Evolutionary conservation across 176 grass and related monocot species (phyloP).

Genomic region (Oryza glaberrima): DNA sequence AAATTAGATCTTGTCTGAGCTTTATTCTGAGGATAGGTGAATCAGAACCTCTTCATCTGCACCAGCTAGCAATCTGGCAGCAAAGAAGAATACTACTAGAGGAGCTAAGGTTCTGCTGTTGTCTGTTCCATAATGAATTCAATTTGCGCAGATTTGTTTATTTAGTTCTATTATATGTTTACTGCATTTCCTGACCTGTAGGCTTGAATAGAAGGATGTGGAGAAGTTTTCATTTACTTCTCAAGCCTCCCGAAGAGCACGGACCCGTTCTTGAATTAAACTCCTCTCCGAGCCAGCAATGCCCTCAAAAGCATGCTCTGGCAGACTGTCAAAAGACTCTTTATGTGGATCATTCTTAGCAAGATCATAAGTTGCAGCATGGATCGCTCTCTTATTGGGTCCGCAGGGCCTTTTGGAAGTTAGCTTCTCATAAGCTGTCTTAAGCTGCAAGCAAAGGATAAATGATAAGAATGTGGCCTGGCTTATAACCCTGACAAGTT

Average conservation of each 20-base stretch:
- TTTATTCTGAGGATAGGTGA: constrained; percentile 23
- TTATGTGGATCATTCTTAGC: constrained; percentile 77
- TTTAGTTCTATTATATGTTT: not conserved
- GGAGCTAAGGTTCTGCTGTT: not conserved
- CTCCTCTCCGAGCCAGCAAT: constrained; percentile 70
- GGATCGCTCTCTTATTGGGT: constrained; percentile 77
- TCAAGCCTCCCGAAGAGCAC: constrained; percentile 52
- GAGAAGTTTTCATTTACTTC: not conserved
- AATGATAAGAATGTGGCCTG: not conserved
- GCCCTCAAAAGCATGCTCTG: constrained; percentile 72
- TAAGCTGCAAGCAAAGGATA: constrained; percentile 54
- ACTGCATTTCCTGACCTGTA: not conserved
- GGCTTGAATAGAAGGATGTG: not conserved
- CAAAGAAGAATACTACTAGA: not conserved
- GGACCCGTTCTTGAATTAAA: constrained; percentile 65
- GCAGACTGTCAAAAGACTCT: constrained; percentile 81
- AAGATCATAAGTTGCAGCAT: constrained; percentile 72
- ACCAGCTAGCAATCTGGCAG: constrained; percentile 3
- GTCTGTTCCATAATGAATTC: not conserved
- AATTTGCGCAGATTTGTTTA: not conserved
- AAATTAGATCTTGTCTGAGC: not conserved
- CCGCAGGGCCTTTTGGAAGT: constrained; percentile 75
- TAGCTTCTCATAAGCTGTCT: constrained; percentile 62
- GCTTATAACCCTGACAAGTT: not conserved
- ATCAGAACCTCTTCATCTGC: not conserved